Evolutionary conservation across 2,329 filamentous ascomycete species (phyloP), one percentile per base, ranked within the genome.

Genomic region (Epichloe baconii): DNA sequence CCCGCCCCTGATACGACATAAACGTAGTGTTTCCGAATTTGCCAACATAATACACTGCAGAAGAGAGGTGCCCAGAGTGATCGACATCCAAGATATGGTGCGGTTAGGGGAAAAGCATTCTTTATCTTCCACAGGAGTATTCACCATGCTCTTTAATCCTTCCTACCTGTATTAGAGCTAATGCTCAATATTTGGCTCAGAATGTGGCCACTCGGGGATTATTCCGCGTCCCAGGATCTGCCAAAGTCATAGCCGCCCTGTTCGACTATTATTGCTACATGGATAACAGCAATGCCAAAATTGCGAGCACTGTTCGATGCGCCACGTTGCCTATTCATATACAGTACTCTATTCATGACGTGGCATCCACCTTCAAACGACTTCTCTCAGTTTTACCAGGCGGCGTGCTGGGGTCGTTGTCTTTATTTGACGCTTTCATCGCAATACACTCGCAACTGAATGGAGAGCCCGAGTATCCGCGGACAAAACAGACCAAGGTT

Each of bases 341-440:
- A 54, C 72, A 72, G 38, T 76, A 71, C 45, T 73, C 76, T 6
- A 70, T 79, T 3, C 79, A 85, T 54, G 83, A 86, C 64, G 76
- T 86, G 34, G 82, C 82, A 2, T 82, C 80, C 2, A 73, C 78
- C 0, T 85, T 86, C 64, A 86, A 86, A 58, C 75, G 73, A 12
- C 69, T 86, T n/a, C 67, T 86, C 0, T 72, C 75, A 0, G 77
- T 77, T 1, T 62, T 86, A 0, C 81, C 82, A 0, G 82, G 82
- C 0, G 83, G 83, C 0, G 80, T 86, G 41, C 66, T 86, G 1
- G 83, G 83, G 4, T 82, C 79, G 0, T 59, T 83, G 14, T 62
- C 71, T 1, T 62, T 85, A 0, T 83, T 85, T 50, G 79, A 85
- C 54, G 75, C 78, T 0, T 61, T 86, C 12, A 74, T 83, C 10